These are phyloP conservation scores for maize (Zea mays) DNA, from an alignment of 176 grass and related monocot species.

Conservation along the genomic window Zm-B73-REFERENCE-NAM-5.0 NC_050103.1:130493501-130494000, in stretches of 20 bases:
- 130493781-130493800: slow-evolving; percentile 91
- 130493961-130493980: slow-evolving; percentile 89
- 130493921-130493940: slow-evolving; percentile 19
- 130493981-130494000: slow-evolving; percentile 93
- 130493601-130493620: slow-evolving; percentile 87
- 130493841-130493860: slow-evolving; percentile 6
- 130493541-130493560: slow-evolving; percentile 4
- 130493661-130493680: slow-evolving; percentile 94
- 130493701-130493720: slow-evolving; percentile 89
- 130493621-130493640: slow-evolving; percentile 91
- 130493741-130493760: not conserved
- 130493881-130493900: not conserved
- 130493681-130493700: slow-evolving; percentile 99
- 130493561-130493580: slow-evolving; percentile 98
- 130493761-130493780: slow-evolving; percentile 6
- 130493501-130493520: slow-evolving; percentile 1
- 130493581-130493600: slow-evolving; percentile 94
- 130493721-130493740: not conserved
- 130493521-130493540: not conserved
- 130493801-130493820: slow-evolving; percentile 97
- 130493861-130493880: slow-evolving; percentile 13
- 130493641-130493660: slow-evolving; percentile 97
- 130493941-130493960: slow-evolving; percentile 22
- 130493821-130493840: slow-evolving; percentile 98
- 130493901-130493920: not conserved